Conservation (phyloP, 139 green algal species). For the Volvox africanus region DNA sequence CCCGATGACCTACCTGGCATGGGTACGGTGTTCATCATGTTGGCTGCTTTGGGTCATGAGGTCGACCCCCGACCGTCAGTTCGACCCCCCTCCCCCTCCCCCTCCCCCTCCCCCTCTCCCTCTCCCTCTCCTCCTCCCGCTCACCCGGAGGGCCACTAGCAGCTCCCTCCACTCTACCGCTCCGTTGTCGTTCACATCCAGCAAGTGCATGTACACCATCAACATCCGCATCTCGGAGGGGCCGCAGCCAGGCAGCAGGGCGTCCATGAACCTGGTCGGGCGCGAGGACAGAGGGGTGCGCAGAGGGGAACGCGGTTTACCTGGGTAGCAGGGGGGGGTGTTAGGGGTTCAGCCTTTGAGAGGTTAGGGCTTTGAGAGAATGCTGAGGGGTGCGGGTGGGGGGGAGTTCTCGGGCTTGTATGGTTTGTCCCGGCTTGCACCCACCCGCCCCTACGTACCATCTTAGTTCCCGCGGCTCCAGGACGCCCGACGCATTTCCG, state of each 20-base stretch:
- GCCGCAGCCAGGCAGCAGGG: conserved; percentile 36
- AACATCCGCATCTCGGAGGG: conserved; percentile 38
- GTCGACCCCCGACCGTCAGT: too few relatives aligned
- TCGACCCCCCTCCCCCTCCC: neutral
- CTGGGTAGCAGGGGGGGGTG: too few relatives aligned
- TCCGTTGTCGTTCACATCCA: conserved; percentile 54
- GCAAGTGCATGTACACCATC: conserved; percentile 46
- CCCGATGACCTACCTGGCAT: too few relatives aligned
- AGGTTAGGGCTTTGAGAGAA: too few relatives aligned
- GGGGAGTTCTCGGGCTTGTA: too few relatives aligned
- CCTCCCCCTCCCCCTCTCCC: neutral
- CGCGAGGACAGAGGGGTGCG: neutral
- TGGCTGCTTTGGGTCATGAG: too few relatives aligned
- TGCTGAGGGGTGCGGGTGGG: too few relatives aligned
- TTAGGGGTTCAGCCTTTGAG: too few relatives aligned
- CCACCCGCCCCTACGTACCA: neutral
- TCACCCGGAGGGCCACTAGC: conserved; percentile 40
- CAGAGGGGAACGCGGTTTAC: neutral
- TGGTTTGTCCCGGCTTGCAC: too few relatives aligned
- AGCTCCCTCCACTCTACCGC: conserved; percentile 41
- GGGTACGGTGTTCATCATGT: too few relatives aligned
- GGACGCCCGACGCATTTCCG: neutral
- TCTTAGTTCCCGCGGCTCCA: conserved; percentile 33
- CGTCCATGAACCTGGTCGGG: conserved; percentile 44
- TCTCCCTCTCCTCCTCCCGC: neutral